Conservation (phyloP, 2,329 filamentous ascomycete species). For the Pleomassaria siparia region DNA sequence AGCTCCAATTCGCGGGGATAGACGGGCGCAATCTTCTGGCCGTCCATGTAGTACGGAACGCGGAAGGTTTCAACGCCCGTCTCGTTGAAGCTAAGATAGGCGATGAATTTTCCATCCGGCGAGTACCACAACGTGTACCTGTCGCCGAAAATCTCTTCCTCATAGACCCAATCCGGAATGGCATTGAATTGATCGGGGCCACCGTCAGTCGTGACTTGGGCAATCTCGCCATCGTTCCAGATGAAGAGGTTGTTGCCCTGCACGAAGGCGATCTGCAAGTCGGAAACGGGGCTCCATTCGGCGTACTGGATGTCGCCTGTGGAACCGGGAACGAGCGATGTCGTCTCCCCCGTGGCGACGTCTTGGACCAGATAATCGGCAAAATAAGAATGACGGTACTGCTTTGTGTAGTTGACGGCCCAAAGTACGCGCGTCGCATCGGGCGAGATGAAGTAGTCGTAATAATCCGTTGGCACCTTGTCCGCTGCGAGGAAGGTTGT, state of each 20-base stretch:
- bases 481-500: slow-evolving; percentile 61
- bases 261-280: slow-evolving; percentile 66
- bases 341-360: slow-evolving; percentile 57
- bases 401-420: slow-evolving; percentile 66
- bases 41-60: slow-evolving; percentile 67
- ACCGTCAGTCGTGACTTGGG: slow-evolving; percentile 62
- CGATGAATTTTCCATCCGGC: slow-evolving; percentile 57
- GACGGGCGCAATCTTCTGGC: slow-evolving; percentile 57
- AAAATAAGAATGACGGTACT: slow-evolving; percentile 69
- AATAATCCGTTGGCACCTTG: slow-evolving; percentile 57
- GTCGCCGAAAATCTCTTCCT: slow-evolving; percentile 59
- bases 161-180: slow-evolving; percentile 66
- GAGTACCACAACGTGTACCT: slow-evolving; percentile 59
- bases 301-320: slow-evolving; percentile 69
- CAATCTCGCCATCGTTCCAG: slow-evolving; percentile 56
- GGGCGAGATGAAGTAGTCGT: slow-evolving; percentile 63
- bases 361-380: slow-evolving; percentile 68
- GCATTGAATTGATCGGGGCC: slow-evolving; percentile 65
- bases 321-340: slow-evolving; percentile 61
- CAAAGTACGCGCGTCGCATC: slow-evolving; percentile 63
- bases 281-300: slow-evolving; percentile 57
- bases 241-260: slow-evolving; percentile 67
- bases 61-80: slow-evolving; percentile 68
- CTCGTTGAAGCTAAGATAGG: slow-evolving; percentile 62
- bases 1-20: slow-evolving; percentile 66